Conservation (phyloP, 2,329 filamentous ascomycete species). For the Tothia fuscella region DNA sequence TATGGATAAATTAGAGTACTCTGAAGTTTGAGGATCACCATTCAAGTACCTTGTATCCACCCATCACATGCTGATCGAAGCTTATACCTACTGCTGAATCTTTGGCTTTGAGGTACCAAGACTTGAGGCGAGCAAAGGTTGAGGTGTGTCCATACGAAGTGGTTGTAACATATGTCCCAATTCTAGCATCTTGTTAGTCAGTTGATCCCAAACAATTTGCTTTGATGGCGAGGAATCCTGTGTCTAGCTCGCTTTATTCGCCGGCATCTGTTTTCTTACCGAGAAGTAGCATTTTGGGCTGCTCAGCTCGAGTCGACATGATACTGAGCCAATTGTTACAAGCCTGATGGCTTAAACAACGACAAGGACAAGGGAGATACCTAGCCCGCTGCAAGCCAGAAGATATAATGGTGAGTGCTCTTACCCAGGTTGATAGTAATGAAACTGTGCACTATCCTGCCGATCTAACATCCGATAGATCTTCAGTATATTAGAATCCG, state of each 20-base stretch:
- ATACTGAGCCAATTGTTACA: no score
- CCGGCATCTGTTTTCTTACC: no score
- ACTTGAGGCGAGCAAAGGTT: conserved; percentile 43
- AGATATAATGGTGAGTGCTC: no score
- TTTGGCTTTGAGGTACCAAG: conserved; percentile 61
- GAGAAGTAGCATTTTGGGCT: no score
- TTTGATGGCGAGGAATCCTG: conserved; percentile 55
- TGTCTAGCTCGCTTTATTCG: no score
- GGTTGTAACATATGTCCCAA: conserved; percentile 60
- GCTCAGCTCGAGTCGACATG: no score
- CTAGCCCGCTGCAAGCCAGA: no score
- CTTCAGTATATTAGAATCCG: conserved; percentile 45
- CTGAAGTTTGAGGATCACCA: conserved; percentile 16
- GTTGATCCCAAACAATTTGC: no score
- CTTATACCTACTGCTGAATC: conserved; percentile 70
- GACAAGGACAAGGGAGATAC: not conserved
- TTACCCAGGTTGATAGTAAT: conserved; percentile 24
- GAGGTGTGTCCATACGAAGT: conserved; percentile 47
- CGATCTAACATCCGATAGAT: conserved; percentile 60
- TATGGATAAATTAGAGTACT: not conserved
- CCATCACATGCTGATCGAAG: conserved; percentile 74
- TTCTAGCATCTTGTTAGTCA: no score
- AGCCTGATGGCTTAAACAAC: no score
- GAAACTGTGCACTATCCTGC: conserved; percentile 44
- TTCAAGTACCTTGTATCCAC: conserved; percentile 71